phyloP scores from a whole-genome alignment of 2,329 filamentous ascomycete genomes.

The Pochonia chlamydosporia region DNA sequence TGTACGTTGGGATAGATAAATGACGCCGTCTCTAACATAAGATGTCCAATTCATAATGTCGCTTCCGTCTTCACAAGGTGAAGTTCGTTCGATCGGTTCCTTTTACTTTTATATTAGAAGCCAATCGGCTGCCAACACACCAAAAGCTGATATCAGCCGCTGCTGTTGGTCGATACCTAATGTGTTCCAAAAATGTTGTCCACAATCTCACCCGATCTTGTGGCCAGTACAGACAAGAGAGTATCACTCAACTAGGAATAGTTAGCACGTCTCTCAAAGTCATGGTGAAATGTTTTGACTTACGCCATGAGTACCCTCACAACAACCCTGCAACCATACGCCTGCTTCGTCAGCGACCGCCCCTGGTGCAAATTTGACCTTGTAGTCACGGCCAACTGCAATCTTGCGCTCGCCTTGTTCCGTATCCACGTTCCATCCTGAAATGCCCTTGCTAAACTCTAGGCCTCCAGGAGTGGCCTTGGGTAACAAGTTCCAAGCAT shows the following conservation, averaged over 20 bases:
- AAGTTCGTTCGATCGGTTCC: not conserved
- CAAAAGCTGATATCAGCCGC: not conserved
- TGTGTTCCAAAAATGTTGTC: slow-evolving; percentile 58
- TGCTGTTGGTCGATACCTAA: not conserved
- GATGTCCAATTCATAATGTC: not conserved
- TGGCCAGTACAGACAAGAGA: slow-evolving; percentile 71
- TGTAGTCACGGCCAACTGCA: slow-evolving; percentile 72
- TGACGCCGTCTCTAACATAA: not conserved
- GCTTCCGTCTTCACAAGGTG: not conserved
- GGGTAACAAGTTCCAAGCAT: slow-evolving; percentile 61
- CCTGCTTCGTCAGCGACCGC: slow-evolving; percentile 68
- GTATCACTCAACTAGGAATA: slow-evolving; percentile 65
- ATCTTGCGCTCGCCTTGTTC: slow-evolving; percentile 43
- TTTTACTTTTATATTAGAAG: not conserved
- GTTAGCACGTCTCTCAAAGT: slow-evolving; percentile 14
- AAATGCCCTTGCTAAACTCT: slow-evolving; percentile 27
- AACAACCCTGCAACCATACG: slow-evolving; percentile 90
- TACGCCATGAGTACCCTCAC: slow-evolving; percentile 86
- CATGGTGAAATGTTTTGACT: slow-evolving; percentile 34
- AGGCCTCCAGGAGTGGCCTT: slow-evolving; percentile 26
- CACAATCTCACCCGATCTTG: slow-evolving; percentile 72
- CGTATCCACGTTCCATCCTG: slow-evolving; percentile 35
- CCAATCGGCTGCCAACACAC: no score
- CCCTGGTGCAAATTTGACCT: slow-evolving; percentile 62
- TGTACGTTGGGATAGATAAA: not conserved